phyloP scores from a whole-genome alignment of 2,329 filamentous ascomycete species.

The Cercospora sojina region DNA sequence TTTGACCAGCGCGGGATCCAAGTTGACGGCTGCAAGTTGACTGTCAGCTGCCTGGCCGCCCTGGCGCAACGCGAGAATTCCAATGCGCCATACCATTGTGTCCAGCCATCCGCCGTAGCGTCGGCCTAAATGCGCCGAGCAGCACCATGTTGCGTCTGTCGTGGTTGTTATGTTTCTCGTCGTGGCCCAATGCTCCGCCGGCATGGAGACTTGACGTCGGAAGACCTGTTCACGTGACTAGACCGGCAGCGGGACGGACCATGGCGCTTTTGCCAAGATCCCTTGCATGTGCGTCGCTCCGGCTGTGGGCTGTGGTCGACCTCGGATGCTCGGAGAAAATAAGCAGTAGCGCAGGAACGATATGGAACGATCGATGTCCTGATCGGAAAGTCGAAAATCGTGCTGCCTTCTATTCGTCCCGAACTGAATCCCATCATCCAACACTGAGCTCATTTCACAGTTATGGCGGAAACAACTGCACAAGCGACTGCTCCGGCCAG shows the following conservation, averaged over 20 bases:
- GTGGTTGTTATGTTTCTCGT: slow-evolving; percentile 6
- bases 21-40: slow-evolving; percentile 45
- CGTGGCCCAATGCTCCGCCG: neutral
- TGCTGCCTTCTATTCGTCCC: neutral
- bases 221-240: neutral
- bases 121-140: slow-evolving; percentile 12
- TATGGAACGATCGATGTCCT: slow-evolving; percentile 6
- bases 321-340: slow-evolving; percentile 5
- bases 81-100: slow-evolving; percentile 37
- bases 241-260: neutral
- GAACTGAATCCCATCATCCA: neutral
- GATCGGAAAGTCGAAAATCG: neutral
- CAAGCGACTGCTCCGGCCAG: slow-evolving; percentile 23
- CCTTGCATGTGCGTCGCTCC: slow-evolving; percentile 1
- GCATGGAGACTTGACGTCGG: neutral
- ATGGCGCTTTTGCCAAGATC: too few species aligned
- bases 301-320: neutral
- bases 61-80: neutral
- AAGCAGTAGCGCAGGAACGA: neutral
- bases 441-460: neutral
- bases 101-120: slow-evolving; percentile 37
- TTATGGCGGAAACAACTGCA: slow-evolving; percentile 24
- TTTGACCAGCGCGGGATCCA: slow-evolving; percentile 58
- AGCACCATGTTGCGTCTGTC: slow-evolving; percentile 13
- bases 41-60: slow-evolving; percentile 23